Base-by-base conservation (phyloP, 1,139 yeast species). In the Saccharomyces uvarum region DNA sequence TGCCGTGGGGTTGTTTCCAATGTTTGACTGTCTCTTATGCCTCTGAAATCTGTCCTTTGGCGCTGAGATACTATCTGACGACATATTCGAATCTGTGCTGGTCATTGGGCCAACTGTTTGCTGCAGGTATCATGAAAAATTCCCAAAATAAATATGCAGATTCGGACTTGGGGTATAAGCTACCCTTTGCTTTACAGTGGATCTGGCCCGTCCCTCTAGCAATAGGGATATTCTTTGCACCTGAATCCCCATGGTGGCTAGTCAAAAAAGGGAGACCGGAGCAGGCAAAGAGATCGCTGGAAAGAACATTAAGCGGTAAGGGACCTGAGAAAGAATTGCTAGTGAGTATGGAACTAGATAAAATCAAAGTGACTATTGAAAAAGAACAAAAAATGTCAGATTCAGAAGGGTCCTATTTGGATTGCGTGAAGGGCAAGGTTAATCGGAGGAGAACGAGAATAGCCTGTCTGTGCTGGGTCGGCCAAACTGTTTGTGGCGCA, bases 101-200 rank as follows among this genome's bases (percentile, higher is more conserved):
- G 77, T 80, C 77, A 32, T 66, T 78, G 53, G 83, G 83, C 48
- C 82, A 79, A 57, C 73, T 79, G 57, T 70, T 79, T 54, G 72
- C 79, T 47, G 70, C 77, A 4, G 79, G 81, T 61, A 74, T 79
- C 27, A 69, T 77, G 53, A 72, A 75, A 58, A 78, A 73, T 28
- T 67, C 73, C 53, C 68, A 71, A n/a, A 63, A 65, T 47, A 63
- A 70, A 19, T 51, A 51, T 13, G 47, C 48, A 47, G 57, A 62
- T 32, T 65, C 70, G 16, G 59, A 66, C 26, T 62, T 70, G 66
- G 68, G 76, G 1, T 77, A 75, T 67, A 65, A 70, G 51, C 67
- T 78, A 29, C 82, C 83, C 0, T 77, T 75, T 63, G 82, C 79
- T 0, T 53, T 79, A 19, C 86, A 82, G 66, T 82, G 86, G 86